These are phyloP conservation scores for Erythrobasidium yunnanense DNA, from an alignment of 768 basidiomycete species.

Conservation along the genomic window DNA sequence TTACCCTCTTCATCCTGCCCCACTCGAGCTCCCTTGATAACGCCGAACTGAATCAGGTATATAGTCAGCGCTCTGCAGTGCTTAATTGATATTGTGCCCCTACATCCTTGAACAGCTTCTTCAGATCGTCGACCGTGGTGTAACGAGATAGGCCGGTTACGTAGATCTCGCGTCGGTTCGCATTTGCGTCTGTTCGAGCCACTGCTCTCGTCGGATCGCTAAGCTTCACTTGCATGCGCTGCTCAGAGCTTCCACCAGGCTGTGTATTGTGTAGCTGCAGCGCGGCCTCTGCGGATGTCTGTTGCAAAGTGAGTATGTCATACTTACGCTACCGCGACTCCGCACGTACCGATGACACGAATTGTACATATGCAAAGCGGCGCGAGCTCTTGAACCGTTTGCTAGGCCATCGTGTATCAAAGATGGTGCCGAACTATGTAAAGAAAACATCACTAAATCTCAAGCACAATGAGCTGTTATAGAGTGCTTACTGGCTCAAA, in stretches of 20 bases:
- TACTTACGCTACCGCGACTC: not conserved
- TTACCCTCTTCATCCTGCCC: slow-evolving; percentile 59
- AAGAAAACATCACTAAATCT: slow-evolving; percentile 14
- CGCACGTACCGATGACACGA: slow-evolving; percentile 60
- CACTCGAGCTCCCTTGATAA: slow-evolving; percentile 69
- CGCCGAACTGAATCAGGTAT: slow-evolving; percentile 55
- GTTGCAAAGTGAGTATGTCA: slow-evolving; percentile 28
- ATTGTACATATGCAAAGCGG: slow-evolving; percentile 91
- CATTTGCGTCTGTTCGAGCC: slow-evolving; percentile 75
- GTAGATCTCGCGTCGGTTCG: slow-evolving; percentile 73
- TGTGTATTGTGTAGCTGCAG: slow-evolving; percentile 69
- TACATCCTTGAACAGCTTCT: slow-evolving; percentile 66
- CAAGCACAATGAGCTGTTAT: not conserved
- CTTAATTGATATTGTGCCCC: slow-evolving; percentile 36
- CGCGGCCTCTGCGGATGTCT: slow-evolving; percentile 55
- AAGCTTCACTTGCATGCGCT: slow-evolving; percentile 62
- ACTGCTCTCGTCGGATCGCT: slow-evolving; percentile 85
- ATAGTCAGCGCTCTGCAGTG: not conserved
- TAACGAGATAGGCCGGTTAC: slow-evolving; percentile 74
- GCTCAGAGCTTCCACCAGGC: slow-evolving; percentile 51
- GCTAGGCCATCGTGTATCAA: slow-evolving; percentile 95
- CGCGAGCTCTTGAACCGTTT: slow-evolving; percentile 86
- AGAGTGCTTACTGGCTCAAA: slow-evolving; percentile 58
- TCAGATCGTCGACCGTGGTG: slow-evolving; percentile 63
- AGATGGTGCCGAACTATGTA: slow-evolving; percentile 69